A percentile compares a stretch with the other conserved stretches of the same genome.
These are phyloP conservation scores for Paradendryphiella salina DNA, from an alignment of 2,329 filamentous ascomycete species.

Conservation along the genomic window DNA sequence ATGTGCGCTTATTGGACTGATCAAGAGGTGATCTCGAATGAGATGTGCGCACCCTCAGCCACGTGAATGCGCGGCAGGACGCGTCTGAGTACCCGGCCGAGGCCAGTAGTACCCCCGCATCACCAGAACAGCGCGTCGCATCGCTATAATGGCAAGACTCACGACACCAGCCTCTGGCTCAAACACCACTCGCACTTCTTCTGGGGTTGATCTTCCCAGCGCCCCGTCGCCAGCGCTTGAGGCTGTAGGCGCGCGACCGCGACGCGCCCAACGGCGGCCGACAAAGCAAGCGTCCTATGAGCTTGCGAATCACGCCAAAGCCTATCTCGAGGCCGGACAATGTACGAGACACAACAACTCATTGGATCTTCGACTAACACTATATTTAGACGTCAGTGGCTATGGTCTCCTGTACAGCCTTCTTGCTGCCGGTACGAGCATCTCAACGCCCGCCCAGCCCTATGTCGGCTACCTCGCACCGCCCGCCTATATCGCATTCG, in stretches of 20 bases:
- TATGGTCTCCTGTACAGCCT: conserved; percentile 43
- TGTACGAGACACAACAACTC: conserved; percentile 21
- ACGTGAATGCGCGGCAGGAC: conserved; percentile 7
- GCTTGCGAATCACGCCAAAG: conserved; percentile 43
- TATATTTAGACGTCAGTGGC: conserved; percentile 35
- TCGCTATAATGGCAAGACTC: conserved; percentile 6
- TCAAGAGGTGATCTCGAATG: too few relatives aligned
- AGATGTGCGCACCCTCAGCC: too few relatives aligned
- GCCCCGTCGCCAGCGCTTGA: conserved; percentile 23
- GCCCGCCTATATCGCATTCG: conserved; percentile 72
- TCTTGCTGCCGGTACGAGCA: conserved; percentile 38
- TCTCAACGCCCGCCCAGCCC: conserved; percentile 39
- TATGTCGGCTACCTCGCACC: conserved; percentile 66
- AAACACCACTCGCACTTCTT: neutral
- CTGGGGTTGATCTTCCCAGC: neutral
- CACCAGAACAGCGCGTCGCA: neutral
- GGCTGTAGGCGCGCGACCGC: conserved; percentile 30
- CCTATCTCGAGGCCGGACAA: conserved; percentile 43
- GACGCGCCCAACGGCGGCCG: conserved; percentile 35
- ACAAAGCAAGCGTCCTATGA: conserved; percentile 41
- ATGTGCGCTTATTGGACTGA: too few relatives aligned
- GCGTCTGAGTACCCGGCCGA: neutral
- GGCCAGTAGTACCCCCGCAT: neutral
- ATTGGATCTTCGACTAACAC: neutral
- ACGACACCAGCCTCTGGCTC: conserved; percentile 2